phyloP scores from a whole-genome alignment of 2,329 filamentous ascomycete genomes.

The Fusarium sp. region DNA sequence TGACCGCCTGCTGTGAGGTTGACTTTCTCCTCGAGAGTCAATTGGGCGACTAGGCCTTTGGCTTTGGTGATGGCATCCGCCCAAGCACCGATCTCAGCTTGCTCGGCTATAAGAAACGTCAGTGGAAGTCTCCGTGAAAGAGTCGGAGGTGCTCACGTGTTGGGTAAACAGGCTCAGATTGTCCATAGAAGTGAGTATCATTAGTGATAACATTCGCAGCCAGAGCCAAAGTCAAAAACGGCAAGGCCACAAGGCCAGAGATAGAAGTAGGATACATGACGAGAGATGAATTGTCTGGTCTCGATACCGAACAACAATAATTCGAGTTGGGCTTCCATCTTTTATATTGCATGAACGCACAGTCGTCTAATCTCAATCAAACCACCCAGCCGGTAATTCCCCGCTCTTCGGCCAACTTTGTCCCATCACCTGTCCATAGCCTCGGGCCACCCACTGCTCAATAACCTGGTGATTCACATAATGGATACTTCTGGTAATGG shows the following conservation, averaged over 20 bases:
- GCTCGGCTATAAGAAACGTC: too few species aligned
- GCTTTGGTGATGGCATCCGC: conserved; percentile 1
- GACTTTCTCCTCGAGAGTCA: conserved; percentile 26
- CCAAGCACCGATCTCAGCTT: conserved; percentile 5
- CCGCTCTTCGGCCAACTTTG: conserved; percentile 2
- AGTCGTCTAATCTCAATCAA: not conserved
- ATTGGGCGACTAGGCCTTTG: not conserved
- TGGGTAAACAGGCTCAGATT: conserved; percentile 2
- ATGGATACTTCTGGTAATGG: not conserved
- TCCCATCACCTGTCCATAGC: not conserved
- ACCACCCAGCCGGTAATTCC: not conserved
- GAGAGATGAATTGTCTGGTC: not conserved
- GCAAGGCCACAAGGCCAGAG: conserved; percentile 1
- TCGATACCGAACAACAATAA: not conserved
- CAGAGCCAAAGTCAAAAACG: not conserved
- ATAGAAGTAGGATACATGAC: not conserved
- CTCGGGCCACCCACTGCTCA: not conserved
- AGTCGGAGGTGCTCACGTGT: conserved; percentile 13
- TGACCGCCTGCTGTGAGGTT: conserved; percentile 17
- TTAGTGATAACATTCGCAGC: not conserved
- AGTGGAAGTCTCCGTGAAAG: too few species aligned
- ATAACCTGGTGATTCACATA: not conserved
- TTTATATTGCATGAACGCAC: not conserved
- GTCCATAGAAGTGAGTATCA: conserved; percentile 11
- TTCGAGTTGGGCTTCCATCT: not conserved